Evolutionary conservation across 306 rosid genomes (phyloP), one percentile per base, ranked within the genome.

Genomic region (Delonix regia): DNA sequence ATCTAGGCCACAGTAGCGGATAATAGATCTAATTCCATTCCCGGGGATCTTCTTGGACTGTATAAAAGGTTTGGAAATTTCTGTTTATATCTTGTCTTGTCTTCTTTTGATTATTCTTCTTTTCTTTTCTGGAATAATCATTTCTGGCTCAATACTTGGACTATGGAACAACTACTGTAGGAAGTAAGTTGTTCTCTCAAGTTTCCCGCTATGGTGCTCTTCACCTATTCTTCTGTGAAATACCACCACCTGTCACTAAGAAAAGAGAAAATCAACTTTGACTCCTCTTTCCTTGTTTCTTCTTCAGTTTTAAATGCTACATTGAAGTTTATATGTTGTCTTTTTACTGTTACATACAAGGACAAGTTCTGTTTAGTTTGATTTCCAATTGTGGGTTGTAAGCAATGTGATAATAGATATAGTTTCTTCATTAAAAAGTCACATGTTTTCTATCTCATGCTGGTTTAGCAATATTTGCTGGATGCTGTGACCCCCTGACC

Each of bases 1-100:
- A 73, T 80, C 5, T 75, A 93, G 97, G 79, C 33, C 61, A 47
- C 78, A 0, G 41, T 9, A 33, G 92, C 79, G 22, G 82, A 86
- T 74, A 80, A 61, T 24, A 83, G 61, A 84, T 83, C 85, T 41
- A 80, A 64, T 81, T 66, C 83, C 75, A 79, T 88, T 80, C 81
- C 97, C 25, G 78, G 83, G 52, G 93, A 91, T 84, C 92, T 93
- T 84, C 87, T 83, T 71, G 91, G 79, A 66, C 77, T 93, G 12
- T 93, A 89, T 83, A 82, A 76, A 86, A 93, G 97, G 98, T 90
- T 63, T 36, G 81, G 8, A 78, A 69, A 9, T 24, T 74, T 84
- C 73, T 60, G 34, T 60, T 74, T 21, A 44, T 27, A 75, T 75
- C 59, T 74, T 60, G 68, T 34, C 11, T 49, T 34, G 68, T 34